These are phyloP conservation scores for Triticum timopheevii DNA, from an alignment of 176 grass and related monocot genomes.

Conservation along the genomic window DNA sequence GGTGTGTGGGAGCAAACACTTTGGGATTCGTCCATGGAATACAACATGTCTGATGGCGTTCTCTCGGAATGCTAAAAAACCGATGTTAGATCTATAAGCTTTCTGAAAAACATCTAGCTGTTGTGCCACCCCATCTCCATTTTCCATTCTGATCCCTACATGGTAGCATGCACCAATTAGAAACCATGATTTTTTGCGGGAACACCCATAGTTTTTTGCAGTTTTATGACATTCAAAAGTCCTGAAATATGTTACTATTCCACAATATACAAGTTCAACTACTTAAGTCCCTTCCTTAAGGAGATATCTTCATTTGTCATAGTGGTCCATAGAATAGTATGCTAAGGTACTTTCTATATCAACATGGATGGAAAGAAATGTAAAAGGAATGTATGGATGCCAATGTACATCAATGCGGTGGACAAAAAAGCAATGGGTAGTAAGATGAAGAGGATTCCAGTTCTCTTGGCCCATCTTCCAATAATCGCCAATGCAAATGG, in stretches of 20 bases:
- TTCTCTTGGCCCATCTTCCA: constrained; percentile 29
- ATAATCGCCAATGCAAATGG: constrained; percentile 32
- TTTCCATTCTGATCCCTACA: too few relatives aligned
- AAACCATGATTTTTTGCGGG: too few relatives aligned
- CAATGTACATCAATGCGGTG: background rate
- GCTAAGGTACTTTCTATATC: background rate
- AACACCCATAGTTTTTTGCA: too few relatives aligned
- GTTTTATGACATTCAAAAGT: too few relatives aligned
- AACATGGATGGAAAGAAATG: background rate
- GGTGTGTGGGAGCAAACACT: too few relatives aligned
- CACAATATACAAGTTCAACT: background rate
- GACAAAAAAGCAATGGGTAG: background rate
- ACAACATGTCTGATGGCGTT: too few relatives aligned
- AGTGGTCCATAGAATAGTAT: background rate
- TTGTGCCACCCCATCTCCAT: too few relatives aligned
- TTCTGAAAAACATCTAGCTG: too few relatives aligned
- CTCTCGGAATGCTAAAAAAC: too few relatives aligned
- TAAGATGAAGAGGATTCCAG: background rate
- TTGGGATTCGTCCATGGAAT: too few relatives aligned
- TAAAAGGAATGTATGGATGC: background rate
- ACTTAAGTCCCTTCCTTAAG: background rate
- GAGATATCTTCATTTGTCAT: background rate
- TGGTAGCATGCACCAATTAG: too few relatives aligned
- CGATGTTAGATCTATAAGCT: too few relatives aligned
- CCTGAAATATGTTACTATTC: background rate